phyloP scores from a whole-genome alignment of 441 rosid species.

The Capsella rubella region DNA sequence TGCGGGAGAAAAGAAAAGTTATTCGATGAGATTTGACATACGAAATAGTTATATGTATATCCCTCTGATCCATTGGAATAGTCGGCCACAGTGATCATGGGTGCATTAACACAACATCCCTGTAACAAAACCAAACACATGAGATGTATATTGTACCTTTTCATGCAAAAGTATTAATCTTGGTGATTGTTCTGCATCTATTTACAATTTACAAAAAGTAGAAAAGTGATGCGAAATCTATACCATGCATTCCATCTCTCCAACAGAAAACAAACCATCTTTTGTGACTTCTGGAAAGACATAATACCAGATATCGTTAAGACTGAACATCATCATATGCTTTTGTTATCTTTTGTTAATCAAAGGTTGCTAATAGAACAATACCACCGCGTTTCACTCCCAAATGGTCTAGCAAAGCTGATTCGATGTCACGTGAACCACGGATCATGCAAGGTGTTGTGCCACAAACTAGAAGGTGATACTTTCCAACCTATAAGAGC shows the following conservation, averaged over 20 bases:
- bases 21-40: slow-evolving; percentile 46
- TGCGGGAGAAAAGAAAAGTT: slow-evolving; percentile 12
- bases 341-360: background rate
- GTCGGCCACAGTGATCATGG: slow-evolving; percentile 99
- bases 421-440: slow-evolving; percentile 94
- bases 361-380: slow-evolving; percentile 34
- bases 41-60: slow-evolving; percentile 91
- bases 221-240: slow-evolving; percentile 38
- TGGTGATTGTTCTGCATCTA: background rate
- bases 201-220: background rate
- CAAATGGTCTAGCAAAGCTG: slow-evolving; percentile 85
- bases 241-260: slow-evolving; percentile 99
- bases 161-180: background rate
- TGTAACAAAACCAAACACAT: slow-evolving; percentile 50
- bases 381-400: slow-evolving; percentile 97
- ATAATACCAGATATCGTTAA: slow-evolving; percentile 18
- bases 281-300: slow-evolving; percentile 82
- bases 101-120: slow-evolving; percentile 99
- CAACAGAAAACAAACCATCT: slow-evolving; percentile 98
- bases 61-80: slow-evolving; percentile 97
- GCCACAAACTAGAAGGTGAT: slow-evolving; percentile 97
- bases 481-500: slow-evolving; percentile 84
- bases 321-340: slow-evolving; percentile 2
- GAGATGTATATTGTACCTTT: background rate
- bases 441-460: slow-evolving; percentile 99